phyloP scores from a whole-genome alignment of 345 rosid species.

The Rhizophora apiculata region DNA sequence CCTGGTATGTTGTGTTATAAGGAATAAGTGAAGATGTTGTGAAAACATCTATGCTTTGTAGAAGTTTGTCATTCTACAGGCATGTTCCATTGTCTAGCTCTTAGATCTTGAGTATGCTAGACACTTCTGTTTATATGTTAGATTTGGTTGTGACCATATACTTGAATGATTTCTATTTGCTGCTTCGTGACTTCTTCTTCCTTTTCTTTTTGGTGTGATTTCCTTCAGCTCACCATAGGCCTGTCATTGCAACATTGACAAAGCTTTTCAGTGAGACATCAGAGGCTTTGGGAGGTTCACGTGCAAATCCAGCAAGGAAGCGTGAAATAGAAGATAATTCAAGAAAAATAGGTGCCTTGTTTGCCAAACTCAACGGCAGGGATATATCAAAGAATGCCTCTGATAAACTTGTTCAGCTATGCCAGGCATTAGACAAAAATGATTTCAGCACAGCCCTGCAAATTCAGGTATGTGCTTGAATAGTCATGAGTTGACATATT shows the following conservation, averaged over 20 bases:
- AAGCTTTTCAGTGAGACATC: slow-evolving; percentile 92
- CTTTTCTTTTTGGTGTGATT: slow-evolving; percentile 16
- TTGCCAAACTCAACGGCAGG: slow-evolving; percentile 82
- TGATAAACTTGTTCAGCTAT: slow-evolving; percentile 81
- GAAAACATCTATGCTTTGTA: no score
- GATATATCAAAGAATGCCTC: slow-evolving; percentile 93
- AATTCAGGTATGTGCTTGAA: slow-evolving; percentile 60
- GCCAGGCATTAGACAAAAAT: slow-evolving; percentile 81
- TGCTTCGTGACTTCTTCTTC: background rate
- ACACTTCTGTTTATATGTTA: background rate
- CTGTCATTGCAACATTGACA: slow-evolving; percentile 70
- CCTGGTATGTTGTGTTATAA: slow-evolving; percentile 46
- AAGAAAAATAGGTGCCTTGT: slow-evolving; percentile 82
- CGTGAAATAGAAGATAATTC: slow-evolving; percentile 99
- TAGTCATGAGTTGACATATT: background rate
- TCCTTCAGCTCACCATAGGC: slow-evolving; percentile 69
- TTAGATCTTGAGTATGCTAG: background rate
- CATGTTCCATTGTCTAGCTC: no score
- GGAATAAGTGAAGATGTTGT: no score
- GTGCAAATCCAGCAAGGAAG: slow-evolving; percentile 80
- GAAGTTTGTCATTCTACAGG: no score
- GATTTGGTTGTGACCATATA: slow-evolving; percentile 33
- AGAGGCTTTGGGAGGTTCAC: slow-evolving; percentile 88
- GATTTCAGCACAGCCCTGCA: slow-evolving; percentile 81
- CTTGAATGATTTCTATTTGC: background rate